Conservation (phyloP, 2,329 filamentous ascomycete species). For the Daldinia eschscholtzii region DNA sequence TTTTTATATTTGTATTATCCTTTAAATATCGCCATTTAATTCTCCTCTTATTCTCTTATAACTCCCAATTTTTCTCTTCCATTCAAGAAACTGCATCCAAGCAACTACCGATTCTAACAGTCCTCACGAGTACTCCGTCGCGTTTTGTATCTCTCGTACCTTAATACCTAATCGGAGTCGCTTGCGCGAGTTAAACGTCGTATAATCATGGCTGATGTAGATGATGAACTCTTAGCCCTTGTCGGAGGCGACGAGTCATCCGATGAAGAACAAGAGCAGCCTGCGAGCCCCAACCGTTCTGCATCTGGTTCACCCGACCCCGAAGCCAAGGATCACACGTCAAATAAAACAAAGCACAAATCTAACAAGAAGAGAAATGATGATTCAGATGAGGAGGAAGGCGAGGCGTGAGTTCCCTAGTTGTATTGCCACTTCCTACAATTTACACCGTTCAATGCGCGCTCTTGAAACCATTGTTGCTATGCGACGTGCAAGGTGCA, state of each 20-base stretch:
- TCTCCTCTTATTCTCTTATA: not conserved
- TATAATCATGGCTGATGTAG: conserved; percentile 81
- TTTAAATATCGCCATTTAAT: not conserved
- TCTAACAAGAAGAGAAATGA: conserved; percentile 65
- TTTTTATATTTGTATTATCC: not conserved
- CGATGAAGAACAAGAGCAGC: conserved; percentile 66
- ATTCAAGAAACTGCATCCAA: not conserved
- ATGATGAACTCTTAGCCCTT: conserved; percentile 93
- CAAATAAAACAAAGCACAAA: conserved; percentile 60
- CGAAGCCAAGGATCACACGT: conserved; percentile 51
- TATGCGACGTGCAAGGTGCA: not conserved
- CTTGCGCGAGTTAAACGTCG: not conserved
- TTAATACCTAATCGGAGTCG: not conserved
- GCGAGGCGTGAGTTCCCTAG: conserved; percentile 78
- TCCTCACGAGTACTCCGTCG: not conserved
- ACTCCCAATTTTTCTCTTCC: not conserved
- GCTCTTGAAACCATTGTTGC: not conserved
- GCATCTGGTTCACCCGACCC: conserved; percentile 66
- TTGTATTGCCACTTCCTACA: conserved; percentile 33
- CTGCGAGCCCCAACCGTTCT: conserved; percentile 66
- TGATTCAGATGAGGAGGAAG: conserved; percentile 80
- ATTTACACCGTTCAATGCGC: not conserved
- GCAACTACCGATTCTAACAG: not conserved
- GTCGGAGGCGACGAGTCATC: conserved; percentile 80
- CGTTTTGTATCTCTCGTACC: not conserved